These are phyloP conservation scores for Ogataea sp. DNA, from an alignment of 805 yeast genomes.

Conservation along the genomic window DNA sequence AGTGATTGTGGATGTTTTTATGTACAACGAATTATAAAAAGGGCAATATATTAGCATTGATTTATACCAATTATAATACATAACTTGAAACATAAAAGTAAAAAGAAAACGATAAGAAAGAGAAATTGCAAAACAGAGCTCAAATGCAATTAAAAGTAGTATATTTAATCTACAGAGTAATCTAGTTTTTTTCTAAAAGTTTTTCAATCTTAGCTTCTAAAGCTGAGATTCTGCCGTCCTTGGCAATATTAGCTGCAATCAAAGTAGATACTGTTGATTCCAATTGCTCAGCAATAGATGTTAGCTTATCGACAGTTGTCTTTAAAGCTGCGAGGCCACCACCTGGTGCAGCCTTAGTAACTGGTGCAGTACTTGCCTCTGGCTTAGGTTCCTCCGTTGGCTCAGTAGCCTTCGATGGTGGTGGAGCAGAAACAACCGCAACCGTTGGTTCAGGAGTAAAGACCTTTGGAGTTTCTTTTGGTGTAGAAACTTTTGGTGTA, in stretches of 20 bases:
- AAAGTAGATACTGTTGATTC: constrained; percentile 49
- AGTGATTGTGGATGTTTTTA: too few species aligned
- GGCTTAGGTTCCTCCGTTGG: constrained; percentile 1
- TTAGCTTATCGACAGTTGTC: constrained; percentile 62
- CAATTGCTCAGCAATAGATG: constrained; percentile 46
- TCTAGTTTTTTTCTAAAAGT: constrained; percentile 32
- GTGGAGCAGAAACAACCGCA: constrained; percentile 1
- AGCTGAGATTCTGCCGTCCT: constrained; percentile 51
- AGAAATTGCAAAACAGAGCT: neutral
- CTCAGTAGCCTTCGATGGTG: neutral
- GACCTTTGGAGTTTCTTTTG: constrained; percentile 2
- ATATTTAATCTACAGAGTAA: neutral
- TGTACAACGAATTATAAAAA: too few species aligned
- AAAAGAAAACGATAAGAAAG: too few species aligned
- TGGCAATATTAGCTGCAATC: constrained; percentile 46
- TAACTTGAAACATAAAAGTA: too few species aligned
- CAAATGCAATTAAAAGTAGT: neutral
- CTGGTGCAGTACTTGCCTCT: constrained; percentile 5
- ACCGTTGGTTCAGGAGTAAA: constrained; percentile 1
- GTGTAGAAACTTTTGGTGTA: neutral
- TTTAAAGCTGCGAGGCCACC: constrained; percentile 49
- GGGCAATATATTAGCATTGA: too few species aligned
- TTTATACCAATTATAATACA: too few species aligned
- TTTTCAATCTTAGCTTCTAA: constrained; percentile 57
- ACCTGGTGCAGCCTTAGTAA: constrained; percentile 12